phyloP scores from a whole-genome alignment of 345 rosid genomes.

The Dimocarpus longan region DNA sequence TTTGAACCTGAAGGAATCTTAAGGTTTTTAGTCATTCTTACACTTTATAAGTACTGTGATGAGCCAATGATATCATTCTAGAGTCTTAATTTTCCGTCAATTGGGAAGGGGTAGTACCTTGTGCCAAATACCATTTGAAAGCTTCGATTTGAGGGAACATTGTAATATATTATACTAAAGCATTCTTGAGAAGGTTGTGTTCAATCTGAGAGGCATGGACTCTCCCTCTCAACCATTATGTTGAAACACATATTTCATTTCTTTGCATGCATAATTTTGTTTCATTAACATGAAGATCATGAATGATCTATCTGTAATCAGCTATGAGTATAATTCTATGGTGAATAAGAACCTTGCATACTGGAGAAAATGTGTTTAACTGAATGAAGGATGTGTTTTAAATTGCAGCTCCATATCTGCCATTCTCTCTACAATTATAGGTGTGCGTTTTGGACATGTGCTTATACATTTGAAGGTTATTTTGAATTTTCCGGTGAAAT shows the following conservation, averaged over 20 bases:
- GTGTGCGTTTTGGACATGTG: constrained; percentile 84
- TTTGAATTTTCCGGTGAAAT: background rate
- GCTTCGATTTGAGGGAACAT: background rate
- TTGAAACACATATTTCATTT: background rate
- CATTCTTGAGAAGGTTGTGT: background rate
- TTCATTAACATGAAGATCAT: background rate
- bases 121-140: background rate
- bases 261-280: background rate
- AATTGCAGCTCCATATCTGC: constrained; percentile 78
- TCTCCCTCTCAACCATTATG: background rate
- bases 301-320: background rate
- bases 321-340: background rate
- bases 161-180: background rate
- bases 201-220: background rate
- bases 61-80: background rate
- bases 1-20: constrained; percentile 94
- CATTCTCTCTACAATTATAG: constrained; percentile 72
- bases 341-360: background rate
- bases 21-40: constrained; percentile 52
- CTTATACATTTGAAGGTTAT: constrained; percentile 71
- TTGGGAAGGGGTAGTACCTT: background rate
- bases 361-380: background rate
- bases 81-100: background rate
- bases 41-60: background rate
- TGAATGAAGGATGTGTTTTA: constrained; percentile 5